These are phyloP conservation scores for Tolypocladium pustulatum DNA, from an alignment of 2,329 filamentous ascomycete species.

Conservation along the genomic window DNA sequence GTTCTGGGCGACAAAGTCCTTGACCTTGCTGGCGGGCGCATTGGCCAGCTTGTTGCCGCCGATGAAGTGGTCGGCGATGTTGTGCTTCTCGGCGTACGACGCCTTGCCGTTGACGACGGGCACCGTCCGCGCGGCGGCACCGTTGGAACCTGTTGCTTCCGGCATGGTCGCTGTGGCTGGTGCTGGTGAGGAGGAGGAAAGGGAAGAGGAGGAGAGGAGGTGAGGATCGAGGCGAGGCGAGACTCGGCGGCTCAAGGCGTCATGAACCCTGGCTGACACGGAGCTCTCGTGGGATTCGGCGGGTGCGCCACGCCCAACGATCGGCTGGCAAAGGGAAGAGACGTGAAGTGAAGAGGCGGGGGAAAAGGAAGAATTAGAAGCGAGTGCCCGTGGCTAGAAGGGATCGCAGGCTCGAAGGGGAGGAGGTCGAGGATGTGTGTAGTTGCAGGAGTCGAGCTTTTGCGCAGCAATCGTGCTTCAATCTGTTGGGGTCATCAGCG, in stretches of 20 bases:
- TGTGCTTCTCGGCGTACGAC: slow-evolving; percentile 71
- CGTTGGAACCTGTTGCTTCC: slow-evolving; percentile 29
- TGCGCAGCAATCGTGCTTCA: background rate
- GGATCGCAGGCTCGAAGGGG: background rate
- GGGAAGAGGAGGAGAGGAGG: background rate
- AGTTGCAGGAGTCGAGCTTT: background rate
- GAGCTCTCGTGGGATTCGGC: background rate
- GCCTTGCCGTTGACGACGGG: slow-evolving; percentile 46
- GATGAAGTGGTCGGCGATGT: slow-evolving; percentile 87
- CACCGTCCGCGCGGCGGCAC: slow-evolving; percentile 36
- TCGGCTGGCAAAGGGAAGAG: background rate
- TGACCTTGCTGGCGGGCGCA: slow-evolving; percentile 76
- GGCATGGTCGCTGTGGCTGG: slow-evolving; percentile 27
- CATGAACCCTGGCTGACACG: background rate
- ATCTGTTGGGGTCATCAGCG: slow-evolving; percentile 3
- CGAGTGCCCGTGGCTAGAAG: background rate
- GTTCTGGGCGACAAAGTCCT: slow-evolving; percentile 86
- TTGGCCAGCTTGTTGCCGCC: slow-evolving; percentile 81
- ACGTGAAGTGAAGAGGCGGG: too few relatives aligned
- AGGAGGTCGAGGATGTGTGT: background rate
- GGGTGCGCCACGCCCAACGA: background rate
- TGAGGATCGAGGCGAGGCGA: background rate
- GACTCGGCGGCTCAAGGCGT: background rate
- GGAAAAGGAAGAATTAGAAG: background rate
- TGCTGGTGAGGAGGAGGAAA: background rate